Conservation (phyloP, 345 rosid genomes). For the Pistacia atlantica region DNA sequence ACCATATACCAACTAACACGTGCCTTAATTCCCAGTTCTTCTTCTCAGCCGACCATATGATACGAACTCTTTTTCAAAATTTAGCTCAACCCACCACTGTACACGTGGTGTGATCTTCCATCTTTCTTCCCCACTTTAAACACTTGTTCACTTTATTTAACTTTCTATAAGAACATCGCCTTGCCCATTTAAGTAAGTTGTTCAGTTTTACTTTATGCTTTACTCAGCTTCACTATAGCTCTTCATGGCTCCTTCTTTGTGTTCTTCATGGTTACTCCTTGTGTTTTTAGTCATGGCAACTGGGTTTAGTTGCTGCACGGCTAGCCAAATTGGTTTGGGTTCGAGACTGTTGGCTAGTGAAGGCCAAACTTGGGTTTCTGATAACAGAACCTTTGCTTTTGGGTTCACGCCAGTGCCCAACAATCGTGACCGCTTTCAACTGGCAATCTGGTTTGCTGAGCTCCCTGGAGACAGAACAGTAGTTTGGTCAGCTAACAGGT, state of each 20-base stretch:
- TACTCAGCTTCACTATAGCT: conserved; percentile 13
- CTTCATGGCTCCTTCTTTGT: conserved; percentile 20
- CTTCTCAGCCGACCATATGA: conserved; percentile 46
- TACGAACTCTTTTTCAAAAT: conserved; percentile 48
- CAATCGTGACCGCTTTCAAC: conserved; percentile 36
- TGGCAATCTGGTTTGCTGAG: conserved; percentile 73
- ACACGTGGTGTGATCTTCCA: conserved; percentile 36
- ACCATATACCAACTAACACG: conserved; percentile 17
- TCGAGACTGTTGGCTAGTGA: conserved; percentile 60
- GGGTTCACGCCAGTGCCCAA: conserved; percentile 55
- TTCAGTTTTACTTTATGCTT: neutral
- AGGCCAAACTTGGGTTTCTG: conserved; percentile 59
- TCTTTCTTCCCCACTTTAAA: conserved; percentile 11
- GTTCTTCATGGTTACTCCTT: neutral
- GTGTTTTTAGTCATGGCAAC: conserved; percentile 18
- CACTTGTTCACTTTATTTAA: conserved; percentile 12
- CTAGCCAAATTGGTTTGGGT: conserved; percentile 50
- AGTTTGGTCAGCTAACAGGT: conserved; percentile 91
- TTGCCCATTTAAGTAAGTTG: conserved; percentile 15
- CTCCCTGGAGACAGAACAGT: conserved; percentile 79
- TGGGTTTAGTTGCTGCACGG: conserved; percentile 31
- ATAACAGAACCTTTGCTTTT: conserved; percentile 72
- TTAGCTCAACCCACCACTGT: conserved; percentile 70
- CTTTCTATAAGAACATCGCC: conserved; percentile 27
- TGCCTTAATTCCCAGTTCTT: conserved; percentile 11